Conservation (phyloP, 1,284 basidiomycete genomes). For the Afroboletus lepidellus region DNA sequence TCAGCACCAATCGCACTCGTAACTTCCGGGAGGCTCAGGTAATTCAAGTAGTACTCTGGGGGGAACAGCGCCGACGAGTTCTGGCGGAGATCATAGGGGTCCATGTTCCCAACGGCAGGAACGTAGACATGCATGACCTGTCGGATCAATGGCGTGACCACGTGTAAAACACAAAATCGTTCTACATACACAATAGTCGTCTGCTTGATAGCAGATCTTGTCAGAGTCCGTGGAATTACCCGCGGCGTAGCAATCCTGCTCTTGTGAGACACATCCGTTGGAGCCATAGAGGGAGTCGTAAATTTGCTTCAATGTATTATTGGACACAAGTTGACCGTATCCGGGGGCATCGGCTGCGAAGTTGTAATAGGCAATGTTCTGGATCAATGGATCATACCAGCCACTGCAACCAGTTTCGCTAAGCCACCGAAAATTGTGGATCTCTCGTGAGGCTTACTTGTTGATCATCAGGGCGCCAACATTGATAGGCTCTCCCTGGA, state of each 20-base stretch:
- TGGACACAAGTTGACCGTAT: constrained; percentile 58
- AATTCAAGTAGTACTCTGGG: constrained; percentile 52
- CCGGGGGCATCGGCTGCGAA: constrained; percentile 63
- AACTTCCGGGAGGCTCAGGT: constrained; percentile 39
- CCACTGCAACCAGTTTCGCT: constrained; percentile 40
- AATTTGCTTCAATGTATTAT: constrained; percentile 44
- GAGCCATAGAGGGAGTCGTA: constrained; percentile 47
- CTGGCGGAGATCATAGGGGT: constrained; percentile 57
- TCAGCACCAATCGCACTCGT: constrained; percentile 51
- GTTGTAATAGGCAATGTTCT: constrained; percentile 57
- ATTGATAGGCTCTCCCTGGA: constrained; percentile 44
- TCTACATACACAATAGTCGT: constrained; percentile 54
- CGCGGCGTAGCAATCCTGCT: constrained; percentile 53
- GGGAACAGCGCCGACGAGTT: constrained; percentile 54
- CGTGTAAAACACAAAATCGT: background rate
- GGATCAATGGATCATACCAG: constrained; percentile 65
- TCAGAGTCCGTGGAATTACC: constrained; percentile 46
- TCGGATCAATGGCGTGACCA: background rate
- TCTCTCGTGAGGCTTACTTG: constrained; percentile 36
- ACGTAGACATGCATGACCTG: constrained; percentile 48
- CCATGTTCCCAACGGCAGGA: constrained; percentile 51
- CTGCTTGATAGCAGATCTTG: constrained; percentile 48
- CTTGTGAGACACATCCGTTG: constrained; percentile 52
- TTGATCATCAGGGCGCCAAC: constrained; percentile 54
- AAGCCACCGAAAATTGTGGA: background rate